Evolutionary conservation across 495 filamentous ascomycete genomes (phyloP), one percentile per base, ranked within the genome.

Genomic region (Aspergillus sclerotiicarbonarius): DNA sequence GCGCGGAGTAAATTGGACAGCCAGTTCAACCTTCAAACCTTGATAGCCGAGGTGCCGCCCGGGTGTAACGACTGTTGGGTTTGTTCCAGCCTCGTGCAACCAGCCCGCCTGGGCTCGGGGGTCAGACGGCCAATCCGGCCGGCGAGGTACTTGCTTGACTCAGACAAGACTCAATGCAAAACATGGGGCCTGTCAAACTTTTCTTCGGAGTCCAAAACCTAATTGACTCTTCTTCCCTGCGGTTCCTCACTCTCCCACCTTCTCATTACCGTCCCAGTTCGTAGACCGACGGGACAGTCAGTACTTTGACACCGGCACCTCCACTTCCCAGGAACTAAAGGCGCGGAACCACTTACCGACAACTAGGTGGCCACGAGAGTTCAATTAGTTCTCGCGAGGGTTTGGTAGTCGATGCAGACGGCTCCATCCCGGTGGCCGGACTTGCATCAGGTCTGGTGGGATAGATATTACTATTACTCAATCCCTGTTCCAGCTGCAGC

Each of bases 261-360:
- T 33, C n/a, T n/a, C n/a, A n/a, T n/a, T n/a, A n/a, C n/a, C n/a
- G n/a, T n/a, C n/a, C n/a, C n/a, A n/a, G n/a, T n/a, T n/a, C n/a
- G n/a, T n/a, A n/a, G n/a, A n/a, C n/a, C n/a, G n/a, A n/a, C n/a
- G n/a, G n/a, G n/a, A n/a, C n/a, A n/a, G n/a, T 5, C 25, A 25
- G 25, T 25, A 25, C 25, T 25, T 25, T 25, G 25, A 25, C 25
- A 25, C 25, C 25, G 25, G 25, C 2, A 25, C 25, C 25, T 13
- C 33, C 13, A 35, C 33, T 35, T 35, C 1, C 6, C 37, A 41
- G 37, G 19, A 53, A 25, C 54, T 53, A 54, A 54, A 59, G 49
- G 48, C 54, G 60, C 64, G 60, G 64, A 63, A 62, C 43, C 61
- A 52, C 54, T 49, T 63, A 54, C 62, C 61, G 63, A 63, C 19